Conservation (phyloP, 1,284 basidiomycete species). For the Wallemia mellicola region DNA sequence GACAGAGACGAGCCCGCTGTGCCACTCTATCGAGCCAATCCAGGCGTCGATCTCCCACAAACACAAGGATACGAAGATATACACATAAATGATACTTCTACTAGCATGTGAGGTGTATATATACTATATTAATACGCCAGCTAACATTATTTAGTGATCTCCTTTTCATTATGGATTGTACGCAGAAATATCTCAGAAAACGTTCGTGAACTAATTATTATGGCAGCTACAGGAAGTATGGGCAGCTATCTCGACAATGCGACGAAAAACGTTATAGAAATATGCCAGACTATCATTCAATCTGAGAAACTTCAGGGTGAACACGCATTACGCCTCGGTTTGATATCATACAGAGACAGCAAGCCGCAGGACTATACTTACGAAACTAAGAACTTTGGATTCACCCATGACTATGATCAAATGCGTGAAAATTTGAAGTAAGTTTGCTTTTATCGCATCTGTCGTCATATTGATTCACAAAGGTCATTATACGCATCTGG, state of each 20-base stretch:
- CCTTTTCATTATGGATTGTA: not conserved
- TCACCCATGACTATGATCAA: conserved; percentile 63
- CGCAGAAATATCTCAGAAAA: not conserved
- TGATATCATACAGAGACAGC: conserved; percentile 30
- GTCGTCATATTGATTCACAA: conserved; percentile 53
- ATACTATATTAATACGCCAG: not conserved
- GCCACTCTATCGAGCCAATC: not conserved
- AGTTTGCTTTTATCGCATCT: conserved; percentile 77
- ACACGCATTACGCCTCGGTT: conserved; percentile 35
- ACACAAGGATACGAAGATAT: not conserved
- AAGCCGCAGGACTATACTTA: conserved; percentile 17
- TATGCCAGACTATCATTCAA: conserved; percentile 82
- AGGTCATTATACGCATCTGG: conserved; percentile 66
- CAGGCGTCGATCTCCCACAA: not conserved
- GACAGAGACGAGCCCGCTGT: too few species aligned
- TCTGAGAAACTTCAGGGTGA: conserved; percentile 60
- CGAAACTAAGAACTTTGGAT: conserved; percentile 72
- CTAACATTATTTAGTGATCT: not conserved
- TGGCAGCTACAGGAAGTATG: not conserved
- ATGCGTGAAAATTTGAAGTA: conserved; percentile 63
- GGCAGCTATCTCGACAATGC: conserved; percentile 18
- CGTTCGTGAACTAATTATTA: too few species aligned
- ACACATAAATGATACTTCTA: not conserved
- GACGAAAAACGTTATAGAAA: conserved; percentile 92
- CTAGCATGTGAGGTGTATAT: not conserved